Base-by-base conservation (phyloP, 2,329 filamentous ascomycete species). In the Penicillium sp. region DNA sequence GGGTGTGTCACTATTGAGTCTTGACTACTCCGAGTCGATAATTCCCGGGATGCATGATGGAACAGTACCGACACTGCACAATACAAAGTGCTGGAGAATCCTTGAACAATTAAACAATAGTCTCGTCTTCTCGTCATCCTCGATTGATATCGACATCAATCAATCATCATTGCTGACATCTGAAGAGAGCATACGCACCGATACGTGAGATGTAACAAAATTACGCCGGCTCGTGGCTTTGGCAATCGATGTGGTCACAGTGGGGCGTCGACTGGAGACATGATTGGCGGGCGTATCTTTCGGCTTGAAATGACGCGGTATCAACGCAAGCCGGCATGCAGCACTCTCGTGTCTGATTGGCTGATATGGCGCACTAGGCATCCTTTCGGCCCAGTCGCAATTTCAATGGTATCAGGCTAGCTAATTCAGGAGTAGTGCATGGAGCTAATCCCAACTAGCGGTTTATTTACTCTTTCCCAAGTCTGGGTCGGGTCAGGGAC, bases 401-500 rank as follows among this genome's bases (percentile, higher is more conserved):
- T 53, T n/a, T 47, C 38, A 47, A 9, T 45, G 12, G 11, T 1
- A 40, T n/a, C 18, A 40, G 3, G 16, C 16, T 43, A 43, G 8
- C 40, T 20, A 2, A 9, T 21, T 24, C 16, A 7, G 48, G 16
- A 30, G 5, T 18, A 5, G 14, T 21, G 24, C 24, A 3, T 35
- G 11, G 30, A 14, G 30, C 30, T 35, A 35, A 35, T n/a, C 30
- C 30, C 5, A 16, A 35, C 30, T 35, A 35, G 30, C 30, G 30
- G 30, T 35, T 35, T 35, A 14, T 16, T 35, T 35, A 38, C 26
- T 14, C 18, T 24, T 12, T 43, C 38, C 5, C 42, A 43, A 30
- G 51, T 33, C 24, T 35, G 51, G 51, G 42, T 55, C 52, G 51
- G 51, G 42, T 55, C 52, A 55, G 52, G 52, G 30, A 55, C 52